phyloP scores from a whole-genome alignment of 2,329 filamentous ascomycete genomes.

The Fusarium mangiferae region DNA sequence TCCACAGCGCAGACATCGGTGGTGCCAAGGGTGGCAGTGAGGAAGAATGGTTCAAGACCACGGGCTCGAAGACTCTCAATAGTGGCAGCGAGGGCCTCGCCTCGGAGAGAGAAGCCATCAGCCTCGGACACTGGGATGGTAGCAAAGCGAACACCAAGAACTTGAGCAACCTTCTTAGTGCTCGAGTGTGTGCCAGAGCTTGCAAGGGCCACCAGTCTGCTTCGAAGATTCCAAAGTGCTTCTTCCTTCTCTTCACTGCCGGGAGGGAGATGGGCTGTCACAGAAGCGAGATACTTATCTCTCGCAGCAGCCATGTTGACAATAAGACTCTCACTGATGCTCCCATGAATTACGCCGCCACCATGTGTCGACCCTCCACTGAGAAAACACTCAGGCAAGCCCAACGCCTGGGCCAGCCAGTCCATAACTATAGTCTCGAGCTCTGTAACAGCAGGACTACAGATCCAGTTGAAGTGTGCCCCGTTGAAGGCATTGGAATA shows the following conservation, averaged over 20 bases:
- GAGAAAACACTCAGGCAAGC: slow-evolving; percentile 77
- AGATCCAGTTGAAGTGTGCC: slow-evolving; percentile 97
- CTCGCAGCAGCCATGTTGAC: slow-evolving; percentile 89
- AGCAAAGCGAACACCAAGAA: slow-evolving; percentile 85
- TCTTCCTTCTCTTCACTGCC: slow-evolving; percentile 74
- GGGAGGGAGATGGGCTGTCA: slow-evolving; percentile 60
- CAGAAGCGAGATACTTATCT: slow-evolving; percentile 77
- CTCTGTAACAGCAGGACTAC: slow-evolving; percentile 90
- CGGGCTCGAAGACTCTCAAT: slow-evolving; percentile 73
- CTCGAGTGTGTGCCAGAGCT: slow-evolving; percentile 84
- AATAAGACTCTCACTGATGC: slow-evolving; percentile 86
- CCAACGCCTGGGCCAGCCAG: slow-evolving; percentile 84
- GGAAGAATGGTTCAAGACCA: slow-evolving; percentile 85
- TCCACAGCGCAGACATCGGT: slow-evolving; percentile 91
- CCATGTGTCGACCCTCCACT: slow-evolving; percentile 76
- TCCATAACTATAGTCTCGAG: slow-evolving; percentile 93
- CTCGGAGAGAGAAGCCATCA: slow-evolving; percentile 77
- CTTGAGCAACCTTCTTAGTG: slow-evolving; percentile 86
- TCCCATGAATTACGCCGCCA: slow-evolving; percentile 94
- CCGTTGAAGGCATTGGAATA: slow-evolving; percentile 90
- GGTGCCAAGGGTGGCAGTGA: slow-evolving; percentile 85
- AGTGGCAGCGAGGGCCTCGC: slow-evolving; percentile 66
- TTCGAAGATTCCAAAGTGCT: slow-evolving; percentile 66
- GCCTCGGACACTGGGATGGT: slow-evolving; percentile 71
- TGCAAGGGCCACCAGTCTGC: slow-evolving; percentile 78